Conservation (phyloP, 768 basidiomycete genomes). For the Amanita subjunquillea region DNA sequence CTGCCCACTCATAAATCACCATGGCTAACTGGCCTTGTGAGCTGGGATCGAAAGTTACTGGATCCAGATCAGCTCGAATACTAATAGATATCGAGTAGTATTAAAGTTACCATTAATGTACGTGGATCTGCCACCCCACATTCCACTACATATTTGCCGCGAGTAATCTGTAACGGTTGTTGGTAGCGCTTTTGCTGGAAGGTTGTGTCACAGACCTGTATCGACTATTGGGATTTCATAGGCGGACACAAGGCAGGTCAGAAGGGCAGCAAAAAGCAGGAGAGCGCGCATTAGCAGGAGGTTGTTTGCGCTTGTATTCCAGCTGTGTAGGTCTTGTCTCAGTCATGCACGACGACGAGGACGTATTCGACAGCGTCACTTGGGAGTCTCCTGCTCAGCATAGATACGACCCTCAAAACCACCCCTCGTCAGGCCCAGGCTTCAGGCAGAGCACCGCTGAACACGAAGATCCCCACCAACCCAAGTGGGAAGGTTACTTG, state of each 20-base stretch:
- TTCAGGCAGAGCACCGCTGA: conserved; percentile 76
- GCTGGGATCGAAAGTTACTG: conserved; percentile 67
- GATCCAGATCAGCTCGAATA: conserved; percentile 5
- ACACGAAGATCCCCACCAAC: conserved; percentile 67
- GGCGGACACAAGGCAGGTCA: conserved; percentile 27
- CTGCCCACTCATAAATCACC: conserved; percentile 94
- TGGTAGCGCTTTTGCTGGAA: conserved; percentile 4
- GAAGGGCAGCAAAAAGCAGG: conserved; percentile 12
- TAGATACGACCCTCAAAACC: conserved; percentile 33
- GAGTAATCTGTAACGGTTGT: conserved; percentile 44
- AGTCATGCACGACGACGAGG: conserved; percentile 76
- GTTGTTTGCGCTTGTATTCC: conserved; percentile 26
- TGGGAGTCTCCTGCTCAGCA: conserved; percentile 73
- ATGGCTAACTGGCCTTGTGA: conserved; percentile 87
- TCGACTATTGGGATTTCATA: conserved; percentile 62
- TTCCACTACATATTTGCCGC: conserved; percentile 89
- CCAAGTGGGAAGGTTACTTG: conserved; percentile 87
- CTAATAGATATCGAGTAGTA: neutral
- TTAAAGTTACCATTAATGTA: conserved; percentile 69
- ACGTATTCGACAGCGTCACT: conserved; percentile 85
- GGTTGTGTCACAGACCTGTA: conserved; percentile 27
- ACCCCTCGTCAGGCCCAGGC: conserved; percentile 50
- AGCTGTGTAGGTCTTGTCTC: conserved; percentile 10
- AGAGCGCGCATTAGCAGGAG: conserved; percentile 13
- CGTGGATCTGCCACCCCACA: conserved; percentile 76